Percentiles rank a stretch among this genome's conserved stretches.
phyloP scores from a whole-genome alignment of 1,139 yeast species.

The Debaryomycetaceae sp. region DNA sequence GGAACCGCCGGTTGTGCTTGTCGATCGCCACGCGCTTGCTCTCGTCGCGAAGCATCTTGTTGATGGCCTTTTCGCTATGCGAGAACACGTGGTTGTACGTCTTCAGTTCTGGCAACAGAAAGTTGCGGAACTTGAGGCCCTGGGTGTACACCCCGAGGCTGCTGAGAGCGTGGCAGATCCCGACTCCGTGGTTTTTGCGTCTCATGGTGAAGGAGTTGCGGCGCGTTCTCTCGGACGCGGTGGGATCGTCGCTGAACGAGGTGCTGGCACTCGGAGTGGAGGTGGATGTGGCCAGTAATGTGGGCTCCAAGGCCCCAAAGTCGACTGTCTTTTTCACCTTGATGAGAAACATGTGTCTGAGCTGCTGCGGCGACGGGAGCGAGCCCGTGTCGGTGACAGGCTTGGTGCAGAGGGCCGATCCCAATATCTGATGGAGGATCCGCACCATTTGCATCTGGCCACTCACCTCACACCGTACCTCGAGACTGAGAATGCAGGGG shows the following conservation, averaged over 20 bases:
- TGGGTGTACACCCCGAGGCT: slow-evolving; percentile 55
- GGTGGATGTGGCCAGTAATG: slow-evolving; percentile 1
- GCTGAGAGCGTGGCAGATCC: slow-evolving; percentile 39
- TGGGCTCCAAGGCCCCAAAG: not conserved
- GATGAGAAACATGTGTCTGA: slow-evolving; percentile 59
- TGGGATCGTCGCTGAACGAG: slow-evolving; percentile 41
- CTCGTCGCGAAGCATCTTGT: slow-evolving; percentile 52
- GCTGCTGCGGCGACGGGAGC: slow-evolving; percentile 64
- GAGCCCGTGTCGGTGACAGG: slow-evolving; percentile 20
- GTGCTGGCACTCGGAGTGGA: slow-evolving; percentile 10
- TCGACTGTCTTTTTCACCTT: slow-evolving; percentile 55
- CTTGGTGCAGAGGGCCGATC: slow-evolving; percentile 41
- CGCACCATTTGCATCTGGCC: slow-evolving; percentile 52
- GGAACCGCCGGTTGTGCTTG: slow-evolving; percentile 65
- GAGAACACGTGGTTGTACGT: slow-evolving; percentile 77
- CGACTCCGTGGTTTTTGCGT: slow-evolving; percentile 13
- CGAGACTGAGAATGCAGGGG: slow-evolving; percentile 83
- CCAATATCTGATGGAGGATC: slow-evolving; percentile 45
- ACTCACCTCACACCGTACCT: slow-evolving; percentile 60
- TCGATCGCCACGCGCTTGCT: slow-evolving; percentile 41
- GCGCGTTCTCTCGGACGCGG: slow-evolving; percentile 5
- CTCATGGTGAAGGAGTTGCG: slow-evolving; percentile 12
- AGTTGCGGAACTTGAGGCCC: slow-evolving; percentile 72
- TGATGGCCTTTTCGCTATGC: slow-evolving; percentile 61
- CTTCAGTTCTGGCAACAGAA: slow-evolving; percentile 80